phyloP scores from a whole-genome alignment of 306 rosid species.

The Nissolia schottii region DNA sequence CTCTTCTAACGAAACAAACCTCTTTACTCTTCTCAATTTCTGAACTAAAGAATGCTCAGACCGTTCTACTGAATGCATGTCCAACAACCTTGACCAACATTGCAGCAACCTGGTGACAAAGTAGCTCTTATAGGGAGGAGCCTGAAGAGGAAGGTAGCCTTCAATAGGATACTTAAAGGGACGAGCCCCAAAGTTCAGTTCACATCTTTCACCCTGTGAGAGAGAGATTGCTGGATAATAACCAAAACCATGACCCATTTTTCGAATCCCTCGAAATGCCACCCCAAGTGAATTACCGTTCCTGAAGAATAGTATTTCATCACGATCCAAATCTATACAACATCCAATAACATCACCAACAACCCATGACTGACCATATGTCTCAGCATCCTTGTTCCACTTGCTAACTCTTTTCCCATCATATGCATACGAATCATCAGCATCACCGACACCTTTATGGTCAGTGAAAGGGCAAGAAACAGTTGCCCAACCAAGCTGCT shows the following conservation, averaged over 20 bases:
- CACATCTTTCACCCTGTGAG: conserved; percentile 90
- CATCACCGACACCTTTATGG: conserved; percentile 93
- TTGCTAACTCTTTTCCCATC: conserved; percentile 91
- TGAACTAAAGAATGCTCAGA: conserved; percentile 63
- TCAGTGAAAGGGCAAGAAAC: conserved; percentile 84
- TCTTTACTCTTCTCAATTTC: conserved; percentile 69
- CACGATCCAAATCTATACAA: conserved; percentile 82
- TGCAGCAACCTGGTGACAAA: conserved; percentile 53
- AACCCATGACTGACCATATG: conserved; percentile 93
- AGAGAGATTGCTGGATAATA: conserved; percentile 94
- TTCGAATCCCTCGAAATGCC: conserved; percentile 81
- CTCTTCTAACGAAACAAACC: conserved; percentile 72
- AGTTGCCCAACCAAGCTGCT: conserved; percentile 98
- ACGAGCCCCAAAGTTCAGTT: conserved; percentile 77
- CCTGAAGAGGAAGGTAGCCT: conserved; percentile 81
- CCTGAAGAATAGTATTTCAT: conserved; percentile 79
- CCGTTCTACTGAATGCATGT: conserved; percentile 59
- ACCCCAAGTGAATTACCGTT: conserved; percentile 88
- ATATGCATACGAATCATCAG: conserved; percentile 93
- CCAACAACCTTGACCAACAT: conserved; percentile 86
- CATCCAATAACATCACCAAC: conserved; percentile 97
- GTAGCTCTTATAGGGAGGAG: conserved; percentile 47
- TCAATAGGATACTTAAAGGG: conserved; percentile 86
- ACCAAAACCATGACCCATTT: conserved; percentile 78
- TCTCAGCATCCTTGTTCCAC: conserved; percentile 84